Evolutionary conservation across 345 rosid species (phyloP).

Genomic region (Theobroma cacao): DNA sequence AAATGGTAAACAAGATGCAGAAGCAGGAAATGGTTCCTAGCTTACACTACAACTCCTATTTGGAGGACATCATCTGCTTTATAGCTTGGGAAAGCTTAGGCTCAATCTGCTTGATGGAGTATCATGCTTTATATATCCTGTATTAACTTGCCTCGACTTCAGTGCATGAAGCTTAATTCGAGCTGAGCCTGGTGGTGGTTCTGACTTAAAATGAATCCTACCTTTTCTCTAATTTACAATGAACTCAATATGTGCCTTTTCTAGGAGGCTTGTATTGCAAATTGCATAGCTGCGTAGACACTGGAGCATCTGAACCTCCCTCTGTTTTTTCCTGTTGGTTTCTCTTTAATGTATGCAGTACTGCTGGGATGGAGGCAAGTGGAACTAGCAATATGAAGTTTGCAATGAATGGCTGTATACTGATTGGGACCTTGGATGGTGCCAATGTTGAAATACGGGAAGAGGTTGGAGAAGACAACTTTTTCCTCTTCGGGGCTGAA

Average conservation of each 20-base stretch:
- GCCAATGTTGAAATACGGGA: slow-evolving; percentile 80
- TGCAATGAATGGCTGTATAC: slow-evolving; percentile 78
- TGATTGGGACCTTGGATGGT: slow-evolving; percentile 84
- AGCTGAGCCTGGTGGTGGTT: not conserved
- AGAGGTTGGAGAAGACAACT: slow-evolving; percentile 82
- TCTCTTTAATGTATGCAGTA: slow-evolving; percentile 31
- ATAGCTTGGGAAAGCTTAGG: not conserved
- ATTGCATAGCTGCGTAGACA: not conserved
- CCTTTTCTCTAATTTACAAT: not conserved
- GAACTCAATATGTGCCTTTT: not conserved
- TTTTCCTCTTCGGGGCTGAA: slow-evolving; percentile 81
- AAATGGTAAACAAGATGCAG: not conserved
- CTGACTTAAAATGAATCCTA: not conserved
- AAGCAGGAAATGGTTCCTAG: not conserved
- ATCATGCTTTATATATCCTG: not conserved
- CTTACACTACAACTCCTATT: not conserved
- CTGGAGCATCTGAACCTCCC: not conserved
- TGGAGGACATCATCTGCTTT: not conserved
- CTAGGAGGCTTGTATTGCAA: not conserved
- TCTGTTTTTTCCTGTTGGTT: slow-evolving; percentile 1
- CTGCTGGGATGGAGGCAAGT: slow-evolving; percentile 97
- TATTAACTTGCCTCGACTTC: not conserved
- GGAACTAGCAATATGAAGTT: slow-evolving; percentile 97
- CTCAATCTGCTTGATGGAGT: not conserved
- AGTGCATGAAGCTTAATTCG: not conserved